Percentiles rank a stretch among this genome's conserved stretches.
Conservation (phyloP, 768 basidiomycete genomes). For the Leucosporidium yakuticum region DNA sequence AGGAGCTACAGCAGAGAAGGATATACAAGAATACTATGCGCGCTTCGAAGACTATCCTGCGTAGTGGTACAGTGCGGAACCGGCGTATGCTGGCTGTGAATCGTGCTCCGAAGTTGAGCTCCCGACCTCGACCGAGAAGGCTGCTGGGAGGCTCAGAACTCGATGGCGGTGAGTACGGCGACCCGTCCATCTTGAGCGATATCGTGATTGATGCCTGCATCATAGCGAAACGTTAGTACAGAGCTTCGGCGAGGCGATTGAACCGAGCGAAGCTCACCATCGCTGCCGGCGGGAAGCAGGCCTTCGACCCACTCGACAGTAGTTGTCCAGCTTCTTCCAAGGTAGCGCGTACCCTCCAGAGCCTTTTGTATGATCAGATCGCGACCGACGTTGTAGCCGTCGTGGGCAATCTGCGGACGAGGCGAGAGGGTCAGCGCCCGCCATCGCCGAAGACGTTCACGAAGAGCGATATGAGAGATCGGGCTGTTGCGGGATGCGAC, state of each 20-base stretch:
- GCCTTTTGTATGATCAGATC: constrained; percentile 68
- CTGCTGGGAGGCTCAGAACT: constrained; percentile 1
- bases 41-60: too few relatives aligned
- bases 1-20: too few relatives aligned
- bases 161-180: constrained; percentile 63
- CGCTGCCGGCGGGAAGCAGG: constrained; percentile 58
- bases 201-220: constrained; percentile 67
- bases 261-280: constrained; percentile 49
- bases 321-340: constrained; percentile 66
- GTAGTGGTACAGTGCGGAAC: too few relatives aligned
- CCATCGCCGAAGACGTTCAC: too few relatives aligned
- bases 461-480: too few relatives aligned
- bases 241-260: too few relatives aligned
- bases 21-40: too few relatives aligned
- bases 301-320: constrained; percentile 69
- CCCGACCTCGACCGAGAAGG: too few relatives aligned
- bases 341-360: constrained; percentile 56
- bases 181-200: constrained; percentile 74
- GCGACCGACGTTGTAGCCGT: constrained; percentile 78
- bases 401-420: constrained; percentile 51
- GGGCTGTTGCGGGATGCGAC: too few relatives aligned
- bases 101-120: too few relatives aligned
- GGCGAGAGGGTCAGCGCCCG: too few relatives aligned
- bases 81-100: too few relatives aligned
- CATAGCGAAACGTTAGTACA: neutral